A percentile compares a stretch with the other conserved stretches of the same genome.
Evolutionary conservation across 768 basidiomycete genomes (phyloP).

Genomic region (Psilocybe tampanensis): DNA sequence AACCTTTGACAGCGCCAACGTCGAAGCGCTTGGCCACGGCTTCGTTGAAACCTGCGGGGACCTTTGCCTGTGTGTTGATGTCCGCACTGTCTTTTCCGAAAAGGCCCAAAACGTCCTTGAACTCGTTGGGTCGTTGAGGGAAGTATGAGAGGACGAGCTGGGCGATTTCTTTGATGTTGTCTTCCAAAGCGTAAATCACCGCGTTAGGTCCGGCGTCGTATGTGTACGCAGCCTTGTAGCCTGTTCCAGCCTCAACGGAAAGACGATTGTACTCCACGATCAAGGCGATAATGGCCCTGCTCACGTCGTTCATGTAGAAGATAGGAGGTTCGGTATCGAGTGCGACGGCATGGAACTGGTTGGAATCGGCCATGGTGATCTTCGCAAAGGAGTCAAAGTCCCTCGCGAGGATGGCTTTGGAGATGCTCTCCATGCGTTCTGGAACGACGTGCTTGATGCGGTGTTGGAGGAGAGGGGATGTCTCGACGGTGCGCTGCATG

Average conservation of each 20-base stretch:
- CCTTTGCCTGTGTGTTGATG: conserved; percentile 44
- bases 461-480: conserved; percentile 84
- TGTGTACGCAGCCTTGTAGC: conserved; percentile 93
- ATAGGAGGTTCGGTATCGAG: conserved; percentile 98
- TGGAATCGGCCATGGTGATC: conserved; percentile 97
- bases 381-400: conserved; percentile 90
- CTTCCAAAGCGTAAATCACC: conserved; percentile 87
- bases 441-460: conserved; percentile 90
- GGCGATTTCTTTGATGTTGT: conserved; percentile 79
- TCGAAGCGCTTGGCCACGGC: conserved; percentile 74
- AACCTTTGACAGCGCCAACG: conserved; percentile 78
- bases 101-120: conserved; percentile 75
- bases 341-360: conserved; percentile 98
- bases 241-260: conserved; percentile 51
- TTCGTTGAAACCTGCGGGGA: conserved; percentile 76
- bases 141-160: conserved; percentile 81
- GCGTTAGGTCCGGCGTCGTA: conserved; percentile 99
- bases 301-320: conserved; percentile 99
- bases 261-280: conserved; percentile 93
- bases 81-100: conserved; percentile 45
- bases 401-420: conserved; percentile 70
- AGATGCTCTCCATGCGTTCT: conserved; percentile 79
- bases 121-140: conserved; percentile 71
- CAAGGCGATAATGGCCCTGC: conserved; percentile 87
- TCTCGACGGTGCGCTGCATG: conserved; percentile 98